Evolutionary conservation across 2,329 filamentous ascomycete species (phyloP).

Genomic region (Zymoseptoria ardabiliae): DNA sequence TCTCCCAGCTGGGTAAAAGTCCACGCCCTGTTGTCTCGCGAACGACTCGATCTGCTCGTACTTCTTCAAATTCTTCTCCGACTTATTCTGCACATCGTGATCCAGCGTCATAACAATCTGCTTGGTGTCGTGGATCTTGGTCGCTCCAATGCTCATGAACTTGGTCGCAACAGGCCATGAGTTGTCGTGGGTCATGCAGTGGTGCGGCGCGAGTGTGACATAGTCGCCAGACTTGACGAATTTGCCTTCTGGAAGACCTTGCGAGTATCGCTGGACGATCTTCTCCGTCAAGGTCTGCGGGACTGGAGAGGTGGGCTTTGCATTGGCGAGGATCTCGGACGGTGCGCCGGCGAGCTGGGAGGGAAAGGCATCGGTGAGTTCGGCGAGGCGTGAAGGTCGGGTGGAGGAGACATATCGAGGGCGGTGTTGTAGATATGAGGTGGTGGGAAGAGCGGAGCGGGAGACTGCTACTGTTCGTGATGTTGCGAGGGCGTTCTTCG

Average conservation of each 20-base stretch:
- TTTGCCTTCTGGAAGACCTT: slow-evolving; percentile 70
- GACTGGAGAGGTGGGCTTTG: slow-evolving; percentile 40
- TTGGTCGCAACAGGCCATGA: slow-evolving; percentile 68
- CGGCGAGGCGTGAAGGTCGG: slow-evolving; percentile 20
- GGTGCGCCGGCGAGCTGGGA: slow-evolving; percentile 57
- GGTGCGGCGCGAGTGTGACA: slow-evolving; percentile 63
- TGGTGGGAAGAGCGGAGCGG: slow-evolving; percentile 1
- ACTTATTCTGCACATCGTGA: slow-evolving; percentile 82
- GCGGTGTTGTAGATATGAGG: slow-evolving; percentile 16
- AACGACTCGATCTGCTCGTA: slow-evolving; percentile 77
- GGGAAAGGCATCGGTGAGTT: slow-evolving; percentile 51
- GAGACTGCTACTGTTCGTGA: slow-evolving; percentile 4
- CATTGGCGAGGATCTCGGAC: slow-evolving; percentile 63
- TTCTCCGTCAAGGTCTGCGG: slow-evolving; percentile 87
- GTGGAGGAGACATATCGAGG: slow-evolving; percentile 23
- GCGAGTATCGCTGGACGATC: slow-evolving; percentile 75
- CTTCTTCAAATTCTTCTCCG: slow-evolving; percentile 70
- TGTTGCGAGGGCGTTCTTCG: slow-evolving; percentile 3
- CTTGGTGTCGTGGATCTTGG: slow-evolving; percentile 59
- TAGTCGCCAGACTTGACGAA: slow-evolving; percentile 74
- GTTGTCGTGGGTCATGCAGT: slow-evolving; percentile 84
- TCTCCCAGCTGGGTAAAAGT: slow-evolving; percentile 67
- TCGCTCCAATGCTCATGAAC: slow-evolving; percentile 76
- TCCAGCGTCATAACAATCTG: slow-evolving; percentile 82
- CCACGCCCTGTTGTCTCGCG: slow-evolving; percentile 66